These are phyloP conservation scores for Globisporangium canariense DNA, from an alignment of 352 stramenopile genomes.

Conservation along the genomic window DNA sequence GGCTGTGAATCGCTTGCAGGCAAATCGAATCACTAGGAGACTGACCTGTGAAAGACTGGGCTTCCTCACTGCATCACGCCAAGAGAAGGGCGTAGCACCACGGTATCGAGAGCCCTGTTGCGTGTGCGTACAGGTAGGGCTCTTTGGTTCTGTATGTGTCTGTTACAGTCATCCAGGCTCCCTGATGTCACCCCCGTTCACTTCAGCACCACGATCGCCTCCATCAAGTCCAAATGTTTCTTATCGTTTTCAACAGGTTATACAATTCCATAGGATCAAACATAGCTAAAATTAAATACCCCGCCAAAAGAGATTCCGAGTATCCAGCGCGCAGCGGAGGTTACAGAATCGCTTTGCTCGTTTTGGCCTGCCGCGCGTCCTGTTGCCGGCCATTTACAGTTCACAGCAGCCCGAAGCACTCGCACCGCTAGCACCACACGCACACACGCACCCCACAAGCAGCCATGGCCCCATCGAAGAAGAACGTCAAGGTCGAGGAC, in stretches of 20 bases:
- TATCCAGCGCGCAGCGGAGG: background rate
- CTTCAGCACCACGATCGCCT: background rate
- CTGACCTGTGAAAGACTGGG: too few species aligned
- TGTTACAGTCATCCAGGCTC: too few species aligned
- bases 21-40: background rate
- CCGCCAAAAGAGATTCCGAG: background rate
- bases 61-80: too few species aligned
- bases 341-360: conserved; percentile 4
- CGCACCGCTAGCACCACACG: background rate
- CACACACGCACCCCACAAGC: background rate
- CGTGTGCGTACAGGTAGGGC: too few species aligned
- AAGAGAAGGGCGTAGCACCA: too few species aligned
- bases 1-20: background rate
- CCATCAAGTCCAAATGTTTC: background rate
- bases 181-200: too few species aligned
- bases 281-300: background rate
- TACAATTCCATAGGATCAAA: background rate
- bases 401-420: background rate
- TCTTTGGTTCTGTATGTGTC: too few species aligned
- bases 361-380: conserved; percentile 13
- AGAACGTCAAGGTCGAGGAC: conserved; percentile 41
- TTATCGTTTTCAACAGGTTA: background rate
- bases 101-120: too few species aligned
- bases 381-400: conserved; percentile 12
- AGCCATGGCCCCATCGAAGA: conserved; percentile 57